Percentiles rank a stretch among this genome's conserved stretches.
Evolutionary conservation across 306 rosid genomes (phyloP).

Genomic region (Hippophae rhamnoides): DNA sequence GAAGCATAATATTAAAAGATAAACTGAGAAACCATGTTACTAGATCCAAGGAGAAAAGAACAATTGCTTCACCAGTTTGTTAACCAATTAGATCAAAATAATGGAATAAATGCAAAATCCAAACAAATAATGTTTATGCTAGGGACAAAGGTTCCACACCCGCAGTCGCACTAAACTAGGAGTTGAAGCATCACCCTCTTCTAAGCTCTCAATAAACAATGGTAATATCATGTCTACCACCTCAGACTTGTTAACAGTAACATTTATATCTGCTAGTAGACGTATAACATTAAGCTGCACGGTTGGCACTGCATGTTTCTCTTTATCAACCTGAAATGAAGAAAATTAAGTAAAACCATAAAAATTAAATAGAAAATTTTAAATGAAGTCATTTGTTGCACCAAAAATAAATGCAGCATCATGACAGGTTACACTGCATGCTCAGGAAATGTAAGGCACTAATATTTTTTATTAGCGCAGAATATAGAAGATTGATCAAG

Average conservation of each 20-base stretch:
- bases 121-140: constrained; percentile 25
- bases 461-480: too few relatives aligned
- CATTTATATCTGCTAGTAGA: constrained; percentile 70
- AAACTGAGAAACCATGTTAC: constrained; percentile 16
- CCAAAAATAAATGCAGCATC: too few relatives aligned
- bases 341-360: neutral
- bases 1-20: constrained; percentile 22
- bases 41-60: constrained; percentile 10
- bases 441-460: too few relatives aligned
- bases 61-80: constrained; percentile 7
- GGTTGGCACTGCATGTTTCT: constrained; percentile 64
- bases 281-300: constrained; percentile 85
- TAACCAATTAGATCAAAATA: constrained; percentile 2
- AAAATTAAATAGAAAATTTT: neutral
- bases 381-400: neutral
- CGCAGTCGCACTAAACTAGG: constrained; percentile 90
- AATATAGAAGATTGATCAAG: too few relatives aligned
- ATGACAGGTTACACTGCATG: too few relatives aligned
- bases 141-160: constrained; percentile 51
- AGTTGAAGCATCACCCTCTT: constrained; percentile 96
- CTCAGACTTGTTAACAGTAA: constrained; percentile 71
- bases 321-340: constrained; percentile 69
- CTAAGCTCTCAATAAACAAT: constrained; percentile 85
- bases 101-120: constrained; percentile 9
- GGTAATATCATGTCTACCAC: constrained; percentile 86